Base-by-base conservation (phyloP, 148 eudicot species). In the Bassia scoparia region DNA sequence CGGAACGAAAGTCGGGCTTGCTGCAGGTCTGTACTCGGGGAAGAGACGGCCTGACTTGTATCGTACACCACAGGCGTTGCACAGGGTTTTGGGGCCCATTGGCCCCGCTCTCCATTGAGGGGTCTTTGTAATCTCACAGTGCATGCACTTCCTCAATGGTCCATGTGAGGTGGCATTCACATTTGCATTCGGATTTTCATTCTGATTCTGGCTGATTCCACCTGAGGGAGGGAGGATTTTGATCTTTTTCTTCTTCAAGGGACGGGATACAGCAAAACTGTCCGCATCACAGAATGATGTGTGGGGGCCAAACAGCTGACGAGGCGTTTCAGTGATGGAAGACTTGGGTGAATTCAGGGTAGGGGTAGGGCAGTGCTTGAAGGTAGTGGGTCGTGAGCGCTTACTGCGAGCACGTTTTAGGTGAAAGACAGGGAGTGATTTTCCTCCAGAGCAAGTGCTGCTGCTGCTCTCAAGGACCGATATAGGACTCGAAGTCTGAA, bases 91-190 rank as follows among this genome's bases (percentile, higher is more conserved):
- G 1, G 98, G 98, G 0, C 98, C 98, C 90, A 88, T 66, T 9
- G 98, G 98, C 0, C 98, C 98, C 0, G 97, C 89, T 77, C 98
- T 87, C 98, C 98, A 94, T 53, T 94, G 98, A 0, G 98, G 98
- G 0, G 98, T 94, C 87, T 94, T 94, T 5, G 98, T 91, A 27
- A 94, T 87, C 87, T 86, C 96, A 24, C 98, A 94, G 71, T 94
- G 98, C 91, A 82, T 23, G 84, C 98, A 94, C 72, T 91, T 94
- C 74, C 97, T 83, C 34, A 88, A 88, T 9, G 82, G 76, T 63
- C 81, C 77, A 62, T 83, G 86, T 2, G 76, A 38, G 14, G 85
- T 29, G 5, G 76, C 67, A 61, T 70, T 56, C 6, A 67, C 62
- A 61, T 68, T 62, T 9, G 67, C 77, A 33, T 56, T 72, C 0